Conservation (phyloP, 352 stramenopile species). For the Pythium aphanidermatum region DNA sequence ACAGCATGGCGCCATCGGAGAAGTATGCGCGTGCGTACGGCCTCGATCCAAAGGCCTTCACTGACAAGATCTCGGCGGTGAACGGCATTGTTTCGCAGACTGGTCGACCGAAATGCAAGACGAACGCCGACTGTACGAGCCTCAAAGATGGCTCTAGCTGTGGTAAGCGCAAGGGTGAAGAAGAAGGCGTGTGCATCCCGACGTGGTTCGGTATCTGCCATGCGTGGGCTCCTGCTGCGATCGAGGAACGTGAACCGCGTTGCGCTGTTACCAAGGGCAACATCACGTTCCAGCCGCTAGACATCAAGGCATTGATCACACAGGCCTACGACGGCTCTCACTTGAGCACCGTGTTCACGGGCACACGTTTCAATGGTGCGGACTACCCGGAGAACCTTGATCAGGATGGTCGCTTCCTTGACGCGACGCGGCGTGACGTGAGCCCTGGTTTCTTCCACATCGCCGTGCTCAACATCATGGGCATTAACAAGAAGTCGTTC, state of each 20-base stretch:
- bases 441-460: constrained; percentile 34
- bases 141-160: constrained; percentile 11
- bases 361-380: constrained; percentile 12
- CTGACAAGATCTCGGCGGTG: not conserved
- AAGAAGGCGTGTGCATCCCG: constrained; percentile 10
- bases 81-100: constrained; percentile 9
- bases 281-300: constrained; percentile 19
- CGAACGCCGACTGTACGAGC: constrained; percentile 1
- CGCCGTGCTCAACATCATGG: constrained; percentile 32
- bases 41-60: constrained; percentile 3
- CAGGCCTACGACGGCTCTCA: constrained; percentile 18
- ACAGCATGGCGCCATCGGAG: constrained; percentile 7
- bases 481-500: constrained; percentile 28
- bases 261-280: constrained; percentile 12
- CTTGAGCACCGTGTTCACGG: constrained; percentile 9
- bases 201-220: constrained; percentile 22
- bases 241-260: constrained; percentile 11
- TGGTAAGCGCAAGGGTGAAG: constrained; percentile 11
- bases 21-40: constrained; percentile 13
- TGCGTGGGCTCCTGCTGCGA: constrained; percentile 19
- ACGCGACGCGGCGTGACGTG: constrained; percentile 31
- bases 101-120: not conserved
- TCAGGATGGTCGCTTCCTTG: constrained; percentile 15
- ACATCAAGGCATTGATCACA: constrained; percentile 19
- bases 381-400: constrained; percentile 1